Evolutionary conservation across 768 basidiomycete species (phyloP), one percentile per base, ranked within the genome.

Genomic region (Sporobolomyces phaffii): DNA sequence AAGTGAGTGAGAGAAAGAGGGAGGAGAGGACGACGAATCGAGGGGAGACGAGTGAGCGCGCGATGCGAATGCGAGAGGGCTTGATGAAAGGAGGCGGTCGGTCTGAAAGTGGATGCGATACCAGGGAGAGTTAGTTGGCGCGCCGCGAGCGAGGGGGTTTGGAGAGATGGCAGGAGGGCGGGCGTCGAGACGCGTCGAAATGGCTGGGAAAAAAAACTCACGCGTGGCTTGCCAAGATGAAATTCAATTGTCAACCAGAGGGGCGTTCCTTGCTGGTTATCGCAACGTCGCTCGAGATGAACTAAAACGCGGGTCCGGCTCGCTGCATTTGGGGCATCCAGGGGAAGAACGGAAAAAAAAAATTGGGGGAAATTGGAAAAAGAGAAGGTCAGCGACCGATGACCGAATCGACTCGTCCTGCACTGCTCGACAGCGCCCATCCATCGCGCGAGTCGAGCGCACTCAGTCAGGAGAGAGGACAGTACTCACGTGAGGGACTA

Each of bases 331-430:
- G n/a, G n/a, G n/a, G n/a, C n/a, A n/a, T n/a, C n/a, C n/a, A n/a
- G 38, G 38, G 5, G 18, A 36, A 52, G 29, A 51, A 17, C 33
- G 40, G 45, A 18, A 64, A 52, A n/a, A 33, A 26, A n/a, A 11
- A 40, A 58, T 26, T 50, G 40, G 53, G 50, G 22, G 34, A 53
- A 48, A 77, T 77, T 68, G 58, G 78, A 83, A 76, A 76, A 96
- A 83, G 87, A 96, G 91, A 64, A 90, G 88, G 76, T 82, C 80
- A 14, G 89, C 84, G 52, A 96, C 89, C 38, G 83, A 84, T 73
- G 82, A 84, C 72, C 83, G 80, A 81, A 96, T 82, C 73, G 96
- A 86, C 73, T 84, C 82, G 66, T 20, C 40, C 10, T 20, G 10
- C 40, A 11, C 40, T 41, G n/a, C n/a, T n/a, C n/a, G n/a, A n/a